phyloP scores from a whole-genome alignment of 73 alveolate species.

The Symbiodinium natans region DNA sequence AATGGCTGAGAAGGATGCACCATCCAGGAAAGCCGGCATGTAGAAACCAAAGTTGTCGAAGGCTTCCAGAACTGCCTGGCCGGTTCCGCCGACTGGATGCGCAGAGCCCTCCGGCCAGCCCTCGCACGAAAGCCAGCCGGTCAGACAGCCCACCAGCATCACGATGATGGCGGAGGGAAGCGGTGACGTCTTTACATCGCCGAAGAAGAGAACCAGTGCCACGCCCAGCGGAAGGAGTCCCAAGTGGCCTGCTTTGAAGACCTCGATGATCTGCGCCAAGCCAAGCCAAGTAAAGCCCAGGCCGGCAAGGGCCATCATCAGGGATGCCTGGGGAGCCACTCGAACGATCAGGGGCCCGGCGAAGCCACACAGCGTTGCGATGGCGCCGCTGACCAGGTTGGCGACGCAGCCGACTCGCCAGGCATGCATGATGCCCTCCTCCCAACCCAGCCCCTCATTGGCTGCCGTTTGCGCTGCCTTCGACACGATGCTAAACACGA shows the following conservation, averaged over 20 bases:
- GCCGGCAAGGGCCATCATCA: constrained; percentile 7
- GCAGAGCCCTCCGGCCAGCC: constrained; percentile 7
- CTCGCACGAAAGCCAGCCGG: constrained; percentile 60
- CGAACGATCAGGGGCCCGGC: constrained; percentile 72
- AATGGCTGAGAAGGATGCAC: neutral
- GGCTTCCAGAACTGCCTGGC: neutral
- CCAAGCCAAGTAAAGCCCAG: constrained; percentile 9
- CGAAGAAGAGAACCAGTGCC: constrained; percentile 43
- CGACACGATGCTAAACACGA: constrained; percentile 35
- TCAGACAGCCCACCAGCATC: constrained; percentile 35
- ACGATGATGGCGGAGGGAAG: constrained; percentile 27
- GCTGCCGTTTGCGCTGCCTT: constrained; percentile 28
- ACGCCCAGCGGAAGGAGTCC: constrained; percentile 64
- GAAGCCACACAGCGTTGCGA: constrained; percentile 32
- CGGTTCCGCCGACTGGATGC: neutral
- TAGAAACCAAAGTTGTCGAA: constrained; percentile 5
- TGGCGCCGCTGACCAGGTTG: constrained; percentile 68
- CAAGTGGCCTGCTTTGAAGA: constrained; percentile 35
- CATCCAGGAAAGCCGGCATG: constrained; percentile 13
- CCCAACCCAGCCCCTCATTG: constrained; percentile 18
- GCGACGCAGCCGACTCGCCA: constrained; percentile 89
- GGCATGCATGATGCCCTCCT: constrained; percentile 50
- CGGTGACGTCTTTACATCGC: constrained; percentile 10
- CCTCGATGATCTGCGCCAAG: constrained; percentile 12
- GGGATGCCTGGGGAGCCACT: constrained; percentile 57